Base-by-base conservation (phyloP, 164 flowering plant genomes). In the Liquidambar formosana region DNA sequence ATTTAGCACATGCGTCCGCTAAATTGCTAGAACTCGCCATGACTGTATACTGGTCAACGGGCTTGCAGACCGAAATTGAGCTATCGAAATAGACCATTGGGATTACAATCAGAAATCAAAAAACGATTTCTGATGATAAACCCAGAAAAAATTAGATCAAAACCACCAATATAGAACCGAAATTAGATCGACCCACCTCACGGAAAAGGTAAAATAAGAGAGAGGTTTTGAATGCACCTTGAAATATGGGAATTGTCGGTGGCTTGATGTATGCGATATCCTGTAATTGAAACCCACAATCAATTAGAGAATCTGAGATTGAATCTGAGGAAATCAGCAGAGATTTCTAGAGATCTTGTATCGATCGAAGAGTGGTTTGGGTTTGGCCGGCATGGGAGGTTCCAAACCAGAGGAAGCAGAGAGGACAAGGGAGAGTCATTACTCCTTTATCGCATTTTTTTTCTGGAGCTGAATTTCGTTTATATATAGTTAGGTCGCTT, bases 51-150 rank as follows among this genome's bases (percentile, higher is more conserved):
- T 75, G 86, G 82, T 82, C 84, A 78, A 84, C 77, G 62, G 81
- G 72, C 56, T 76, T 73, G 71, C 79, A 65, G 72, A 73, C 76
- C 67, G 84, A 71, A 70, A 79, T 78, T 66, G 84, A 78, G 78
- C 66, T 77, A 38, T 71, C 73, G 66, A 75, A 75, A 80, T 77
- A 68, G 77, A 81, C 84, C 90, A 86, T 86, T 74, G 79, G 84
- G 78, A 73, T 74, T 43, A 38, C 61, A 61, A 70, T 58, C 73
- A 74, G 43, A 65, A 66, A 64, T n/a, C 47, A 45, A 72, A n/a
- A 22, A 66, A 33, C 46, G 16, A 25, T 53, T 66, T 69, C 61
- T 54, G 19, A 3, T 0, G 9, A 23, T 14, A 57, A 51, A 23
- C 48, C 44, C 49, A 58, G 14, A 26, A 25, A 41, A 67, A 65